Evolutionary conservation across 2,329 filamentous ascomycete genomes (phyloP).

Genomic region (Diplodia scrobiculata): DNA sequence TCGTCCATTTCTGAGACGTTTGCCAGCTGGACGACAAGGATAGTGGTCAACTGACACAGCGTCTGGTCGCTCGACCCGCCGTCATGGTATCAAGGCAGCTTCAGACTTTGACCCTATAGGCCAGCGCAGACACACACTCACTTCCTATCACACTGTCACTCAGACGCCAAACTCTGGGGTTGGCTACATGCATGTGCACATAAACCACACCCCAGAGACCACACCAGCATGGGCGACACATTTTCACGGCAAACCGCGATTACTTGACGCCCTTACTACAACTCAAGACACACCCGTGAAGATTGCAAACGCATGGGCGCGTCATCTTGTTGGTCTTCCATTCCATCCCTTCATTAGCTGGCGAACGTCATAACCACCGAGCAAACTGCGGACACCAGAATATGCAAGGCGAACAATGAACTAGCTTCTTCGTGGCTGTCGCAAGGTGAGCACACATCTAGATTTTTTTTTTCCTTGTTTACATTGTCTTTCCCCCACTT

Average conservation of each 20-base stretch:
- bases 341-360: not conserved
- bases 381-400: not conserved
- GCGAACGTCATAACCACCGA: not conserved
- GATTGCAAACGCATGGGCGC: not conserved
- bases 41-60: constrained; percentile 4
- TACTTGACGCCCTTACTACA: not conserved
- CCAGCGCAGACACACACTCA: not conserved
- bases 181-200: constrained; percentile 15
- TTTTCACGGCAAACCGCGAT: not conserved
- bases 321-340: not conserved
- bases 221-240: not conserved
- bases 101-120: not conserved
- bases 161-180: not conserved
- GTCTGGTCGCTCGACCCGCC: constrained; percentile 3
- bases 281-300: not conserved
- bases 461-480: not conserved
- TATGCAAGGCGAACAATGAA: not conserved
- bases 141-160: not conserved
- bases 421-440: not conserved
- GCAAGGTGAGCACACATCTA: not conserved
- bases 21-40: too few relatives aligned
- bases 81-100: constrained; percentile 1
- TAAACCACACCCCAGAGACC: not conserved
- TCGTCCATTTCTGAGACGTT: not conserved
- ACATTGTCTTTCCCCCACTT: not conserved